Evolutionary conservation across 176 grass and related monocot genomes (phyloP).

Genomic region (Poa pratensis): DNA sequence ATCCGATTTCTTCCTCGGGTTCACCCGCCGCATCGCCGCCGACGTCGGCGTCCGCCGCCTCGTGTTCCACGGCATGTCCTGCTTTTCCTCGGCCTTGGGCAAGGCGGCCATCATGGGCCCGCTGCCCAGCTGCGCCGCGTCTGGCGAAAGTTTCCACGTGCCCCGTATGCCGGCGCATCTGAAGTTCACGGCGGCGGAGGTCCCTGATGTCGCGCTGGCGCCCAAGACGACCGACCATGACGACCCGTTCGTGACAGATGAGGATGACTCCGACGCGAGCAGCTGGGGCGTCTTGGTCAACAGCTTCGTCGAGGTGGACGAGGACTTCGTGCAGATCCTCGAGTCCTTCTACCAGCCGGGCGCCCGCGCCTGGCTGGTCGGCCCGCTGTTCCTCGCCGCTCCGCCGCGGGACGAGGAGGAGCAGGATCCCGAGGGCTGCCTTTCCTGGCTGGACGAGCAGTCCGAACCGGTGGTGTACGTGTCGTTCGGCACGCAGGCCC

Average conservation of each 20-base stretch:
- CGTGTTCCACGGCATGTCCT: constrained; percentile 72
- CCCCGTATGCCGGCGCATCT: neutral
- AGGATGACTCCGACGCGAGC: neutral
- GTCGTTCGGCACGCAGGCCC: constrained; percentile 11
- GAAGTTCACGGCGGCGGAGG: neutral
- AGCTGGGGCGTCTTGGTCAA: constrained; percentile 6
- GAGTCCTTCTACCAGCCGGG: neutral
- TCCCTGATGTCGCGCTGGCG: neutral
- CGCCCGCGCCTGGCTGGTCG: neutral
- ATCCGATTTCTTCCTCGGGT: constrained; percentile 79
- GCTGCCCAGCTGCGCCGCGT: neutral
- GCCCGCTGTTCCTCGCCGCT: neutral
- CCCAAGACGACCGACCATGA: neutral
- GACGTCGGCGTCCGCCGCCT: constrained; percentile 44
- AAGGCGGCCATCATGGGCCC: neutral
- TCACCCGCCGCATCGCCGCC: constrained; percentile 22
- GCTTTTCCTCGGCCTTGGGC: constrained; percentile 52
- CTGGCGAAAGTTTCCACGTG: neutral
- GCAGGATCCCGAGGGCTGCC: neutral
- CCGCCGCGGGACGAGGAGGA: neutral
- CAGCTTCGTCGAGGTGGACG: neutral
- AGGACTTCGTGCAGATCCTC: neutral
- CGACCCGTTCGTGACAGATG: neutral
- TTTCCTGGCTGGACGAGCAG: neutral
- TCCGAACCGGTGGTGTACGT: neutral